Conservation (phyloP, 257 asterid genomes). For the Echites panduratus region DNA sequence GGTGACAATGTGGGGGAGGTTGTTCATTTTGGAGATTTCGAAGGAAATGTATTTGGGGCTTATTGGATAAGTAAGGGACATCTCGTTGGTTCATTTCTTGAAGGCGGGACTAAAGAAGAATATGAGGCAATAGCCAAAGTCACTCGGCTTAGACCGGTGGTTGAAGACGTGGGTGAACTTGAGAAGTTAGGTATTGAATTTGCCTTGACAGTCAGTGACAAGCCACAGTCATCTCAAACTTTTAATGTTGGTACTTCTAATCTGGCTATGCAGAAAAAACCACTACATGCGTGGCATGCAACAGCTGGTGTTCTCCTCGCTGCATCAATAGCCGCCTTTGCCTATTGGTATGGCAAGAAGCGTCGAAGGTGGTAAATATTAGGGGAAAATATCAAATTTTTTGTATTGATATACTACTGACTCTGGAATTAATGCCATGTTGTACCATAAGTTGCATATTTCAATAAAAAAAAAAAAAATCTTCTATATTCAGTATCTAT, state of each 20-base stretch:
- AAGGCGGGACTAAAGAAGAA: constrained; percentile 85
- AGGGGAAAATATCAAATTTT: too few species aligned
- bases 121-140: constrained; percentile 60
- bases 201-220: constrained; percentile 37
- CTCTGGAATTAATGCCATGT: constrained; percentile 7
- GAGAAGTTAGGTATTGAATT: constrained; percentile 60
- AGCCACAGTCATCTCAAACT: constrained; percentile 20
- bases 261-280: constrained; percentile 39
- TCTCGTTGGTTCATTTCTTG: constrained; percentile 77
- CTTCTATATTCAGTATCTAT: not conserved
- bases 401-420: not conserved
- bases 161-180: constrained; percentile 49
- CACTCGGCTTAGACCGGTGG: constrained; percentile 50
- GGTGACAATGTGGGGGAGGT: constrained; percentile 73
- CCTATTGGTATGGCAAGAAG: constrained; percentile 77
- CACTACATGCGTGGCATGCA: constrained; percentile 61
- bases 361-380: constrained; percentile 58
- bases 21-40: constrained; percentile 67
- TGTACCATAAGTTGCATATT: constrained; percentile 15
- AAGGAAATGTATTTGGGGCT: constrained; percentile 49
- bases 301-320: constrained; percentile 72
- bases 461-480: constrained; percentile 15
- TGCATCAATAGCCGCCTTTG: constrained; percentile 73
- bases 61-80: constrained; percentile 70
- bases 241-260: constrained; percentile 20